Base-by-base conservation (phyloP, 2,329 filamentous ascomycete genomes). In the Cladosporium austrohemisphaericum region DNA sequence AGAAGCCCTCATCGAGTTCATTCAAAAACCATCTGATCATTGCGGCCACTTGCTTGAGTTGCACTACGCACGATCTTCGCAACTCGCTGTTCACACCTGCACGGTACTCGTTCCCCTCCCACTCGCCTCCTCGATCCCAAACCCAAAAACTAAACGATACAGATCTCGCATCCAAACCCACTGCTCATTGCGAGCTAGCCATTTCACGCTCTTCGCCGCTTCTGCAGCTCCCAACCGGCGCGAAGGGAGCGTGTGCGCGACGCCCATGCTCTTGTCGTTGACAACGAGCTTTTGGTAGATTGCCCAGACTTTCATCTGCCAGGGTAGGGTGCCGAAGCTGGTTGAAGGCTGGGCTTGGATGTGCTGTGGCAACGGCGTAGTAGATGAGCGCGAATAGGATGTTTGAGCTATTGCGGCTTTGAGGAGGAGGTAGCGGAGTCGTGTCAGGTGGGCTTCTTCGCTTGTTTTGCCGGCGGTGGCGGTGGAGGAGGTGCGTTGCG, bases 321-420 rank as follows among this genome's bases (percentile, higher is more conserved):
- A 83, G 0, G 84, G 74, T 0, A 84, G 69, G 1, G 81, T 78
- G 10, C 91, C 91, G 62, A 96, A 96, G 1, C 87, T 84, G 14
- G 86, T 87, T 0, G 81, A 76, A 0, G 87, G 85, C 4, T 95
- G 75, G 9, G 79, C 76, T 60, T 90, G 85, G 41, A 92, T 83
- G 62, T 93, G 95, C 1, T 79, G 75, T 22, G 88, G 84, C 2
- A 96, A 71, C 1, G 79, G 78, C 10, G 62, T 55, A 9, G 75
- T 71, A 2, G 71, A 64, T 16, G 81, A 76, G 7, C 87, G 84
- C 52, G 80, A 78, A 69, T 86, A 95, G 9, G 90, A 90, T 3
- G 86, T 80, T 62, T 92, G 91, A 72, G 92, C 84, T 19, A 90
- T 91, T 1, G 91, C 89, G 64, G 90, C 90, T 32, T 94, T 74